Conservation (phyloP, 768 basidiomycete genomes). For the Tricholoma sp. region DNA sequence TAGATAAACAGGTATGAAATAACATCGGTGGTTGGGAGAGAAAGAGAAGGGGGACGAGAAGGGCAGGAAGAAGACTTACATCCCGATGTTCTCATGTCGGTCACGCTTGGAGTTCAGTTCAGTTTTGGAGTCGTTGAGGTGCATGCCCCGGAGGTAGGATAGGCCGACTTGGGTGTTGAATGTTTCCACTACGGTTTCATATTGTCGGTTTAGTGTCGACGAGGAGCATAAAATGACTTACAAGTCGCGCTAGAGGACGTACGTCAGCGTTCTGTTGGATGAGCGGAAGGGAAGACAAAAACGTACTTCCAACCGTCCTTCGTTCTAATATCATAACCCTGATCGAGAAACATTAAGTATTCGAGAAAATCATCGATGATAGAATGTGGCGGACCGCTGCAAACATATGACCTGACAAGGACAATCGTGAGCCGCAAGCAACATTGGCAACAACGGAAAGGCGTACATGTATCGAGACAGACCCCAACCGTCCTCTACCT, state of each 20-base stretch:
- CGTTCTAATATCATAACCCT: no score
- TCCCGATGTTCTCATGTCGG: slow-evolving; percentile 79
- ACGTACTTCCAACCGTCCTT: slow-evolving; percentile 72
- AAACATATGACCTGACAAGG: slow-evolving; percentile 61
- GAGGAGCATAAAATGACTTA: slow-evolving; percentile 6
- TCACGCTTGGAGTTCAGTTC: slow-evolving; percentile 62
- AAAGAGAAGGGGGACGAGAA: neutral
- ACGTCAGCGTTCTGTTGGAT: neutral
- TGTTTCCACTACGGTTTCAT: slow-evolving; percentile 42
- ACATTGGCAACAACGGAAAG: neutral
- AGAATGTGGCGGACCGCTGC: slow-evolving; percentile 56
- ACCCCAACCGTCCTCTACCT: slow-evolving; percentile 72
- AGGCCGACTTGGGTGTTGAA: slow-evolving; percentile 71
- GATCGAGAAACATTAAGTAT: no score
- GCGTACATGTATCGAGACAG: slow-evolving; percentile 83
- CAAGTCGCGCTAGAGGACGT: slow-evolving; percentile 19
- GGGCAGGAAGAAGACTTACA: slow-evolving; percentile 41
- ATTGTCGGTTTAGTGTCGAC: neutral
- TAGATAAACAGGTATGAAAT: neutral
- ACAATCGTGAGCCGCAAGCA: neutral
- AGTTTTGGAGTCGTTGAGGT: slow-evolving; percentile 80
- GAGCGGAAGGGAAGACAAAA: neutral
- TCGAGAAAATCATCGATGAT: slow-evolving; percentile 1
- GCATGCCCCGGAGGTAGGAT: no score
- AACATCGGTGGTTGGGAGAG: no score